Percentiles rank a stretch among this genome's conserved stretches.
These are phyloP conservation scores for Russula griseocarnosa DNA, from an alignment of 768 basidiomycete species.

Conservation along the genomic window DNA sequence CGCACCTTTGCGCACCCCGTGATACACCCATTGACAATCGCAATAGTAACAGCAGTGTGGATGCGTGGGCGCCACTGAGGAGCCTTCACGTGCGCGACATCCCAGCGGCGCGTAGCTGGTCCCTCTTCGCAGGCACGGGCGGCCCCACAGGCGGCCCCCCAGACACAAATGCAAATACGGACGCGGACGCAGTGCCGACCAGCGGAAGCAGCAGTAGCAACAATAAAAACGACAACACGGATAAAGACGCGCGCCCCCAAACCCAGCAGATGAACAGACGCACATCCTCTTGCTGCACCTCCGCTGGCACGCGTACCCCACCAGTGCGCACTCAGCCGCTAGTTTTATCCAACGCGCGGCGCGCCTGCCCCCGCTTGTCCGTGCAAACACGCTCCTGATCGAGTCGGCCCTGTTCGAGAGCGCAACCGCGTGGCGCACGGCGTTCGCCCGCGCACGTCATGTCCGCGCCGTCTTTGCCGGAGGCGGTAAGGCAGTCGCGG, in stretches of 20 bases:
- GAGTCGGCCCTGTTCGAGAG: constrained; percentile 18
- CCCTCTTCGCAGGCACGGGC: constrained; percentile 22
- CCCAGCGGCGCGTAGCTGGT: constrained; percentile 21
- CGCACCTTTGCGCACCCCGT: constrained; percentile 15
- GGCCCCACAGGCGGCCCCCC: neutral
- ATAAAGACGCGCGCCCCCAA: neutral
- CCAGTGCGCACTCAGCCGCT: constrained; percentile 12
- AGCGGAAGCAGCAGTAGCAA: neutral
- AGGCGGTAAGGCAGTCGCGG: constrained; percentile 5
- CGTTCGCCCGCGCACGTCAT: constrained; percentile 6
- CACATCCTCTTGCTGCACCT: constrained; percentile 22
- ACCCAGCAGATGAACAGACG: constrained; percentile 18
- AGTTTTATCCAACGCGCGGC: constrained; percentile 16
- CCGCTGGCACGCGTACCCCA: constrained; percentile 17
- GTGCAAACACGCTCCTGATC: constrained; percentile 8
- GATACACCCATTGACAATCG: neutral
- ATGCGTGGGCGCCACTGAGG: constrained; percentile 14
- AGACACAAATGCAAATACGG: neutral
- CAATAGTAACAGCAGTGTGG: neutral
- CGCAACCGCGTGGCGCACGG: constrained; percentile 7
- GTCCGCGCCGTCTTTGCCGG: constrained; percentile 17
- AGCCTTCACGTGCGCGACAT: constrained; percentile 23
- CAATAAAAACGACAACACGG: neutral
- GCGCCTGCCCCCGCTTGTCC: constrained; percentile 20
- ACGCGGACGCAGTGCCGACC: neutral